phyloP scores from a whole-genome alignment of 1,284 basidiomycete species.

The Hemileia vastatrix region DNA sequence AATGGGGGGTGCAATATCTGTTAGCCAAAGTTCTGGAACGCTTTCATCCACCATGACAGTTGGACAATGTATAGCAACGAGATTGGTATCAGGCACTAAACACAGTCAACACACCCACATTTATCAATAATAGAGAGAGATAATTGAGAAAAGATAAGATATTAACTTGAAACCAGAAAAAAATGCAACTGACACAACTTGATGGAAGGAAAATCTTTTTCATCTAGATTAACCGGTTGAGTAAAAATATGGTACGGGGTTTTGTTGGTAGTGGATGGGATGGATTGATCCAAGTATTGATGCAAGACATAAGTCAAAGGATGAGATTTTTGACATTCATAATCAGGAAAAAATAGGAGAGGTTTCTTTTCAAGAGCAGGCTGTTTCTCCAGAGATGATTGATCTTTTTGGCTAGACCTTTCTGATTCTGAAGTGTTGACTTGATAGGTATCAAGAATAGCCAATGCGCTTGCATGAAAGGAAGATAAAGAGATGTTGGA shows the following conservation, averaged over 20 bases:
- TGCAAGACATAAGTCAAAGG: constrained; percentile 4
- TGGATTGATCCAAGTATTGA: constrained; percentile 9
- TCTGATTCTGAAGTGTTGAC: too few species aligned
- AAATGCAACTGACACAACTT: neutral
- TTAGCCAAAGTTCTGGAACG: neutral
- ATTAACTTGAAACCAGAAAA: neutral
- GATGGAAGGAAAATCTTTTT: neutral
- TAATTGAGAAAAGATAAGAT: neutral
- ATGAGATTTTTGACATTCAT: neutral
- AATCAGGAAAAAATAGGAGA: too few species aligned
- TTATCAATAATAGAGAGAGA: neutral
- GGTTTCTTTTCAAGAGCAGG: neutral
- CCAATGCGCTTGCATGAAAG: too few species aligned
- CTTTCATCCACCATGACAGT: neutral
- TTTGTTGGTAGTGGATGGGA: neutral
- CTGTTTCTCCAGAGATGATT: neutral
- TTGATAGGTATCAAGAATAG: too few species aligned
- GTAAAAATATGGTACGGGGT: neutral
- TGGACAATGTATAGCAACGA: constrained; percentile 21
- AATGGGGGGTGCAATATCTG: neutral
- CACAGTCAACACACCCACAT: too few species aligned
- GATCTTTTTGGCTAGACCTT: too few species aligned
- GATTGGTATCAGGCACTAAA: constrained; percentile 15
- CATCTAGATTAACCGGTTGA: constrained; percentile 3
- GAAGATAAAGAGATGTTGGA: too few species aligned